Conservation (phyloP, 345 rosid species). For the Eucalyptus tenuipes region DNA sequence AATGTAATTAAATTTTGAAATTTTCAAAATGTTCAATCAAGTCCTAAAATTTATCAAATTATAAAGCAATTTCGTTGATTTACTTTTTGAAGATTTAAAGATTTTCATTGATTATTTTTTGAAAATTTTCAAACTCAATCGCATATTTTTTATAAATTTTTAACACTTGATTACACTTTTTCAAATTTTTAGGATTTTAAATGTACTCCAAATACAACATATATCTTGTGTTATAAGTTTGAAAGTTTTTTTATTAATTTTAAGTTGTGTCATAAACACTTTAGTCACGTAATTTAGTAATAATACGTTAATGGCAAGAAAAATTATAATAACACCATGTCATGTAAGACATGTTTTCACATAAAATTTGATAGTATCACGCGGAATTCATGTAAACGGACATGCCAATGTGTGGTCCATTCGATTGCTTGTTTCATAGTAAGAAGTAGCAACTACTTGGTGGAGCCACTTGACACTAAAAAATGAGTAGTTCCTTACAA, state of each 20-base stretch:
- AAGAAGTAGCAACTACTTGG: neutral
- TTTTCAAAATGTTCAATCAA: accelerated
- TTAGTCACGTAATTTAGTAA: neutral
- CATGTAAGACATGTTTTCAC: neutral
- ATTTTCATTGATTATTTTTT: too few species aligned
- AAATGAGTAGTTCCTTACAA: neutral
- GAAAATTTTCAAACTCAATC: accelerated
- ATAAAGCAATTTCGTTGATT: too few species aligned
- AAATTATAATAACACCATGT: neutral
- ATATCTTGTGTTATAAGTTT: neutral
- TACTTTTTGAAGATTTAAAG: too few species aligned
- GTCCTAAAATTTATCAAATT: too few species aligned
- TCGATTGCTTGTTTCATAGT: neutral
- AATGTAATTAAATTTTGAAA: too few species aligned
- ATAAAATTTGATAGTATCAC: neutral
- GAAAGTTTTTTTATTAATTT: neutral
- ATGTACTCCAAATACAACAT: neutral
- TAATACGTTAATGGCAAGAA: neutral
- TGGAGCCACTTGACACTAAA: neutral
- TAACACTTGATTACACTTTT: too few species aligned
- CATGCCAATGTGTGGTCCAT: too few species aligned
- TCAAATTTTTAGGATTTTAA: too few species aligned
- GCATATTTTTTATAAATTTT: neutral
- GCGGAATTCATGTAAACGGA: accelerated
- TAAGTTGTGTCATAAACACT: neutral